Base-by-base conservation (phyloP, 345 rosid genomes). In the Populus simonii region DNA sequence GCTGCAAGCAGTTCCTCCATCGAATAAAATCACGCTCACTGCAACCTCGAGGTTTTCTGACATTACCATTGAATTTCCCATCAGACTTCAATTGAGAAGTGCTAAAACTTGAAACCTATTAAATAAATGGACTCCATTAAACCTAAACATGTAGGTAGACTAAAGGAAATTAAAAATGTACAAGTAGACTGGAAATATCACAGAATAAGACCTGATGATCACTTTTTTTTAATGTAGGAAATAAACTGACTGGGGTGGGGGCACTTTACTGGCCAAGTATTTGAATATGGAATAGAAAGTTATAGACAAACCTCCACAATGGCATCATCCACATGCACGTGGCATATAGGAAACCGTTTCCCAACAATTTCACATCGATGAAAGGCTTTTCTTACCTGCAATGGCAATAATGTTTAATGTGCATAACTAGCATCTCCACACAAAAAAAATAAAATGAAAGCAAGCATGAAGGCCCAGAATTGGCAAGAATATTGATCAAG, bases 71-170 rank as follows among this genome's bases (percentile, higher is more conserved):
- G 77, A 77, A 75, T 74, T 76, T 74, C 81, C 79, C 62, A 39
- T 25, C 38, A 66, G 78, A 41, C 72, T 71, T 43, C n/a, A 65
- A 81, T 29, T 80, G 84, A 72, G 76, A 81, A 68, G 89, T 90
- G 72, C 87, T 88, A 83, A 88, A 92, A 88, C 94, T 92, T 61
- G 94, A 88, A 43, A 90, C 92, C 90, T 86, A 36, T 72, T 65
- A 13, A 12, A 29, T 12, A 41, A 22, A 49, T 63, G 51, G 39
- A 65, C 66, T 43, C 81, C 74, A 74, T 51, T 23, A 74, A 71
- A 16, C 53, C 65, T 63, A 31, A 25, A 22, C 47, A 70, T 55
- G 66, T 20, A 68, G 17, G 53, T 15, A 33, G 25, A 36, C 36
- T 29, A 38, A 59, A 66, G 22, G 53, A 12, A 47, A 47, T 47